These are phyloP conservation scores for Ceratobasidium sp. DNA, from an alignment of 1,284 basidiomycete species.

Conservation along the genomic window DNA sequence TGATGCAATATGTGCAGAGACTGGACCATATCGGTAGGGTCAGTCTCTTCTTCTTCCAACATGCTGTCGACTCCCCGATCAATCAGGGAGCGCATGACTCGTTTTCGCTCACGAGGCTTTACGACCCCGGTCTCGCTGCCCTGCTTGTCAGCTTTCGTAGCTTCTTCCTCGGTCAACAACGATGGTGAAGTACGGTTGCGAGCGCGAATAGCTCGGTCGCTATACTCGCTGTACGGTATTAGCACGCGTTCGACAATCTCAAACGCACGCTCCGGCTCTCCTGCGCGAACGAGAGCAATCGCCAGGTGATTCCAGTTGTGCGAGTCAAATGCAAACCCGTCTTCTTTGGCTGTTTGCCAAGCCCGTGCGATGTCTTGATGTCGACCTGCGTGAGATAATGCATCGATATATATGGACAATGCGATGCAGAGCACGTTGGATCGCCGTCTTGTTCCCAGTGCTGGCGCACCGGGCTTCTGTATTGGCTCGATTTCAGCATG, in stretches of 20 bases:
- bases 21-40: constrained; percentile 55
- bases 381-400: constrained; percentile 69
- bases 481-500: constrained; percentile 32
- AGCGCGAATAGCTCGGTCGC: constrained; percentile 23
- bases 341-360: constrained; percentile 70
- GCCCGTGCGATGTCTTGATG: constrained; percentile 69
- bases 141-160: background rate
- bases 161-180: constrained; percentile 21
- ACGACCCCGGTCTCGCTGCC: constrained; percentile 5
- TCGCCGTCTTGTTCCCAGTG: constrained; percentile 37
- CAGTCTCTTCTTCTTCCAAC: constrained; percentile 42
- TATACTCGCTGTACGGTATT: constrained; percentile 59
- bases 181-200: constrained; percentile 31
- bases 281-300: constrained; percentile 78
- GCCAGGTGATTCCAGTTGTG: constrained; percentile 93
- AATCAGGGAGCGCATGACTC: constrained; percentile 34
- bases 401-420: constrained; percentile 84
- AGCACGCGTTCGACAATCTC: constrained; percentile 83
- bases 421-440: constrained; percentile 76
- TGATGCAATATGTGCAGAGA: constrained; percentile 67
- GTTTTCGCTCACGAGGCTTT: constrained; percentile 31
- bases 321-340: constrained; percentile 86
- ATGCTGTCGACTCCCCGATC: constrained; percentile 29
- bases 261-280: constrained; percentile 82
- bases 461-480: constrained; percentile 29